Base-by-base conservation (phyloP, 768 basidiomycete genomes). In the Leccinum variicolor region DNA sequence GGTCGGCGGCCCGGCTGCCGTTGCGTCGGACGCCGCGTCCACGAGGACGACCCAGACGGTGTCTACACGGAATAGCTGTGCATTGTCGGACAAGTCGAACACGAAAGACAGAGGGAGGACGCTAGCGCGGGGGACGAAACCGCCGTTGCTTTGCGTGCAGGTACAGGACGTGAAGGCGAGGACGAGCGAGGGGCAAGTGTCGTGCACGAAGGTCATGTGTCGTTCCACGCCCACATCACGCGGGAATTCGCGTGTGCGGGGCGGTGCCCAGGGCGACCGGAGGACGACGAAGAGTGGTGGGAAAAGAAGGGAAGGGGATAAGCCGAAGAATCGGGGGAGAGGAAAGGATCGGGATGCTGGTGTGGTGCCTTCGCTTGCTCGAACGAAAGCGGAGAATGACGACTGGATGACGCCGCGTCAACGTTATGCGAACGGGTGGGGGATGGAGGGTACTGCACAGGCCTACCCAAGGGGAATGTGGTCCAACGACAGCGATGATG, bases 151-250 rank as follows among this genome's bases (percentile, higher is more conserved):
- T 21, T 73, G 65, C 47, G 64, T 70, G 13, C 72, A 73, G 61
- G 69, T 72, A 31, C 74, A 74, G 25, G 71, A 69, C 13, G 55
- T 60, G 28, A 74, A 69, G 39, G 65, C 66, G 8, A 64, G 41
- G 50, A 65, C 62, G 14, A 71, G 62, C 49, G 54, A 66, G 36
- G 71, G 75, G 1, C 64, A 72, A 15, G 78, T 90, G 6, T 78
- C 77, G 17, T 76, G 75, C 28, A 82, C 82, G 33, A 76, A 77
- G 29, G 89, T 90, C 28, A 74, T 84, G 47, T 90, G 89, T 66
- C 75, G 83, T 52, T 89, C 87, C 64, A 86, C 88, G 5, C 88
- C 89, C 4, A 79, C 79, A 5, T 89, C 87, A 48, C 78, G 88
- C 2, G 75, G 82, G 0, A 75, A 77, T 10, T 89, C 87, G 7